Conservation (phyloP, 305 asterid genomes). For the Solanum aculeatissimum region DNA sequence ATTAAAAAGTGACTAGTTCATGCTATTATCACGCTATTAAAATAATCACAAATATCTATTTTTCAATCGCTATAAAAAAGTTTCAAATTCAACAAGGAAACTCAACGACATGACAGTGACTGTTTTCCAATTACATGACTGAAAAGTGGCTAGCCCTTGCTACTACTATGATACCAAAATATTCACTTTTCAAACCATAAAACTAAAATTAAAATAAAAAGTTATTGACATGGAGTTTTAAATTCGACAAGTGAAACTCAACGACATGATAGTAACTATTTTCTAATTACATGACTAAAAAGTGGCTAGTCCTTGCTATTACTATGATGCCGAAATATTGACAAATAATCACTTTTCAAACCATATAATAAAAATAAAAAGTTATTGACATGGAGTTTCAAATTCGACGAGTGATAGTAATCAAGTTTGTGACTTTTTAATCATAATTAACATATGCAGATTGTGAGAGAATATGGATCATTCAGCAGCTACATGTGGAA, state of each 20-base stretch:
- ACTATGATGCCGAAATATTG: not conserved
- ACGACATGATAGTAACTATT: not conserved
- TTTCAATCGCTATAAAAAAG: not conserved
- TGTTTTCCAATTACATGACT: not conserved
- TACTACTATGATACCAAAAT: not conserved
- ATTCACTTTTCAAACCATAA: too few relatives aligned
- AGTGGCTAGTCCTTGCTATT: not conserved
- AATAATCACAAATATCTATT: not conserved
- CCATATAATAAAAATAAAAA: not conserved
- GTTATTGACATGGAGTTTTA: not conserved
- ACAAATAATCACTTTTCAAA: not conserved
- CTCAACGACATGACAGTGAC: not conserved
- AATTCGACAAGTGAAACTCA: not conserved
- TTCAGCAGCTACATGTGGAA: conserved; percentile 86
- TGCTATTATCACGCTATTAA: not conserved
- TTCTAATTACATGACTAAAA: not conserved
- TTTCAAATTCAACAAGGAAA: not conserved
- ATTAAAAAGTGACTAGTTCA: not conserved
- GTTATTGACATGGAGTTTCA: not conserved
- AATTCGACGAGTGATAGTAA: not conserved
- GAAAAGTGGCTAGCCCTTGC: not conserved
- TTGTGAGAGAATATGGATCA: conserved; percentile 66
- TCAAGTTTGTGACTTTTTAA: not conserved
- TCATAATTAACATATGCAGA: conserved; percentile 18
- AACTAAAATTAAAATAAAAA: not conserved